Base-by-base conservation (phyloP, 148 eudicot genomes). In the Vaccinium corymbosum region DNA sequence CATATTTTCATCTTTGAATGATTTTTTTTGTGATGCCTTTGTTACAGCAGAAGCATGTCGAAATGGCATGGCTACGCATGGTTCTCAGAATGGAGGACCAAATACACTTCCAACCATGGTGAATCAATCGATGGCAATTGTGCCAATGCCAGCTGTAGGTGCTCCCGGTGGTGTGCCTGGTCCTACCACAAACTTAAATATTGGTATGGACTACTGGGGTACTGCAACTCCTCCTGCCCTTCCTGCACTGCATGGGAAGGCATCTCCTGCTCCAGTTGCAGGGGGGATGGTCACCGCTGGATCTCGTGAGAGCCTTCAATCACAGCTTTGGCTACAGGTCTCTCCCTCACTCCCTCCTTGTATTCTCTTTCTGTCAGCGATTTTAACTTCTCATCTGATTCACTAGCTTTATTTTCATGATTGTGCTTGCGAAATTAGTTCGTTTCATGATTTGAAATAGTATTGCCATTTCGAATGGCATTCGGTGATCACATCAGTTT, bases 151-250 rank as follows among this genome's bases (percentile, higher is more conserved):
- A 85, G 90, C 90, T 42, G 85, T 92, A 70, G 95, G 92, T 84
- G 91, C 92, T 80, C 88, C 89, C 11, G 92, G 89, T 50, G 86
- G 89, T 82, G 87, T 90, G 82, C 84, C 94, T 56, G 94, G 98
- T 56, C 99, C 99, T 78, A 89, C 98, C 52, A 97, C 99, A 25
- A 97, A 95, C 88, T 86, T 97, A 84, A 95, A 97, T 87, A 97
- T 95, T 76, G 98, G 99, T 71, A 95, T 95, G 99, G 99, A 97
- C 82, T 95, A 95, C 82, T 97, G 99, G 99, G 94, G 93, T 53
- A 79, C 89, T 80, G 87, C 95, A 74, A 86, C 91, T 80, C 59
- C 93, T 57, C 82, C 99, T 80, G 83, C 95, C 14, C 83, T 92
- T 57, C 96, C 93, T 79, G 91, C 92, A 66, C 87, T 93, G 85